Evolutionary conservation across 306 rosid genomes (phyloP), one percentile per base, ranked within the genome.

Genomic region (Lupinus albus): DNA sequence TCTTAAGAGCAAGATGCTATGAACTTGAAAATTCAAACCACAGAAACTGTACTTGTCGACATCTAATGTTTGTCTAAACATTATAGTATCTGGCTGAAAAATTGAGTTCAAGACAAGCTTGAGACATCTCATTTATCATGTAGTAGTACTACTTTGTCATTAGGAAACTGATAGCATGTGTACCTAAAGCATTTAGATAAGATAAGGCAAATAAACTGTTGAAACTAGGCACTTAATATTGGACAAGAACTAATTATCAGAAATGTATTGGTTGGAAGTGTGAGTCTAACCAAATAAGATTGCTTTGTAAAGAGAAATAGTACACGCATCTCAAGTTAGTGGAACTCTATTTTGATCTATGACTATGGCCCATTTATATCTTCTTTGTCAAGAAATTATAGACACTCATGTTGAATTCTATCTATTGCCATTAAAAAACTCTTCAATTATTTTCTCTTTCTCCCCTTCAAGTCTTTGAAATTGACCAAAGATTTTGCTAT

Each of bases 21-120:
- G 58, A 32, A 48, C 32, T 65, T 39, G 21, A 28, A 52, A 41
- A 32, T 36, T 59, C 47, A 35, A 35, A 59, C 14, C 64, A 59
- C 8, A 4, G 30, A 36, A 35, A 59, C 8, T 36, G 7, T 36
- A 4, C 9, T 3, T 6, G 16, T 58, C 25, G 3, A 60, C 7
- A 18, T 11, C 11, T 15, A 59, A 59, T 41, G 17, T 36, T 39
- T 41, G 13, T 7, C 68, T 11, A 51, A 51, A 51, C 57, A 45
- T 33, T 42, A 11, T 42, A n/a, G 0, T 71, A 61, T 11, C 35
- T 61, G 50, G 67, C 50, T 61, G 20, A 5, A 3, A 36, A 38
- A 61, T 5, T 42, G 18, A 20, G 36, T 42, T 42, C 20, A 17
- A 18, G 39, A 42, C 51, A 41, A 4, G 50, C 36, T 5, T 10